Percentiles rank a stretch among this genome's conserved stretches.
Conservation (phyloP, 495 filamentous ascomycete species). For the Penicillium odoratum region DNA sequence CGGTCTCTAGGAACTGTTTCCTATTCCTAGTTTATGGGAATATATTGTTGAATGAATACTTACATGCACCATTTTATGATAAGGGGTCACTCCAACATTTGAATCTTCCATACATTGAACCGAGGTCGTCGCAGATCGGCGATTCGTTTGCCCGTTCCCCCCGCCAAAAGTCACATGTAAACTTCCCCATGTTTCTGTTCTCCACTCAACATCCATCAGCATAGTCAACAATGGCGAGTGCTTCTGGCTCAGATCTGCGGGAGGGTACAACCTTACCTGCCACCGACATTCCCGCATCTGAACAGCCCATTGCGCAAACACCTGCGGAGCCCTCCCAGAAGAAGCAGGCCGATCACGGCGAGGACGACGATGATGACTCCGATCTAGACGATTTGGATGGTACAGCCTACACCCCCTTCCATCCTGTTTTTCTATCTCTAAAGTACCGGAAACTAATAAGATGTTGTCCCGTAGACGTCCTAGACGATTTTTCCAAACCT, state of each 20-base stretch:
- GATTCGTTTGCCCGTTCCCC: background rate
- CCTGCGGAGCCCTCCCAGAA: slow-evolving; percentile 11
- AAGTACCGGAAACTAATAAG: background rate
- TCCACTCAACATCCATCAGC: background rate
- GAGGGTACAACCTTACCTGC: background rate
- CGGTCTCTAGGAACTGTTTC: no score
- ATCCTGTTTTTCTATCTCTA: background rate
- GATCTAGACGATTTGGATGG: slow-evolving; percentile 93
- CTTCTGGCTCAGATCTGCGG: slow-evolving; percentile 1
- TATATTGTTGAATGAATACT: no score
- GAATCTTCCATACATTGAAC: background rate
- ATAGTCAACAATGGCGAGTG: background rate
- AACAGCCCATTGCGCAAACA: background rate
- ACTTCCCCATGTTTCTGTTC: background rate
- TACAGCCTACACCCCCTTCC: slow-evolving; percentile 28
- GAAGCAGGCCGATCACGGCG: slow-evolving; percentile 12
- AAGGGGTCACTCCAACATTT: background rate
- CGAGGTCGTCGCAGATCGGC: background rate
- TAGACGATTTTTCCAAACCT: slow-evolving; percentile 77
- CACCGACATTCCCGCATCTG: background rate
- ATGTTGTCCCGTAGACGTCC: slow-evolving; percentile 61
- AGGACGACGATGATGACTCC: slow-evolving; percentile 46
- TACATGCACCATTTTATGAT: no score
- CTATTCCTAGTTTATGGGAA: no score
- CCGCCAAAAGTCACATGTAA: background rate